Evolutionary conservation across 495 filamentous ascomycete species (phyloP).

Genomic region (Extremus antarcticus): DNA sequence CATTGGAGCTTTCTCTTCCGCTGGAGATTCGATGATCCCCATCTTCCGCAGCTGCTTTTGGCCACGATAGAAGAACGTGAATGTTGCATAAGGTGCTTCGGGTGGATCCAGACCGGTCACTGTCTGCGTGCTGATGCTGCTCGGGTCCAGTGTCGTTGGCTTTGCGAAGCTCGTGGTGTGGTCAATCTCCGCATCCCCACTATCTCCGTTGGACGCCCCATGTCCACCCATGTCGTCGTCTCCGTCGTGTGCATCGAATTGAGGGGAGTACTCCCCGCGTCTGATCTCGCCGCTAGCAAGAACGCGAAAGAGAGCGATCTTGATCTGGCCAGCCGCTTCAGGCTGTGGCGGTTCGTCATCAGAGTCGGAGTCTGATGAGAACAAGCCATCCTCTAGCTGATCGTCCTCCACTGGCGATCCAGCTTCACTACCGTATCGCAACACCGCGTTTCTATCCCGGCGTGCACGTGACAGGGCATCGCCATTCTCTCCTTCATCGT

Average conservation of each 20-base stretch:
- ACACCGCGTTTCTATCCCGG: constrained; percentile 46
- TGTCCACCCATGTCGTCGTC: constrained; percentile 46
- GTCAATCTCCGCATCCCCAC: constrained; percentile 62
- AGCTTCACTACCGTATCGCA: constrained; percentile 67
- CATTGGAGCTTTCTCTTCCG: constrained; percentile 44
- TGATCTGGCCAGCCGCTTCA: constrained; percentile 94
- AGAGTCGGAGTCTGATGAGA: constrained; percentile 55
- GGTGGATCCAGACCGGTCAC: constrained; percentile 96
- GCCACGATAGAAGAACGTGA: constrained; percentile 96
- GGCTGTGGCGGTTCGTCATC: constrained; percentile 76
- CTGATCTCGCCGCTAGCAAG: constrained; percentile 94
- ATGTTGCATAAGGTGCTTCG: constrained; percentile 89
- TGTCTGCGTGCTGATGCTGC: constrained; percentile 94
- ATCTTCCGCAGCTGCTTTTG: constrained; percentile 96
- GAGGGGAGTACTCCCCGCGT: constrained; percentile 91
- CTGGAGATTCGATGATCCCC: constrained; percentile 62
- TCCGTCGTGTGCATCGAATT: constrained; percentile 94
- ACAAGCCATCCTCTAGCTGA: constrained; percentile 58
- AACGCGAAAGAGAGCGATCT: constrained; percentile 91
- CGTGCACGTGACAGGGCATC: constrained; percentile 36
- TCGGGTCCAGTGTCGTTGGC: constrained; percentile 91
- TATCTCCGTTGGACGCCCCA: constrained; percentile 29
- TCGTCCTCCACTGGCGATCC: constrained; percentile 61
- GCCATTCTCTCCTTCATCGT: constrained; percentile 32
- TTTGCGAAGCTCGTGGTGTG: constrained; percentile 98